Base-by-base conservation (phyloP, 2,329 filamentous ascomycete genomes). In the Biscogniauxia mediterranea region DNA sequence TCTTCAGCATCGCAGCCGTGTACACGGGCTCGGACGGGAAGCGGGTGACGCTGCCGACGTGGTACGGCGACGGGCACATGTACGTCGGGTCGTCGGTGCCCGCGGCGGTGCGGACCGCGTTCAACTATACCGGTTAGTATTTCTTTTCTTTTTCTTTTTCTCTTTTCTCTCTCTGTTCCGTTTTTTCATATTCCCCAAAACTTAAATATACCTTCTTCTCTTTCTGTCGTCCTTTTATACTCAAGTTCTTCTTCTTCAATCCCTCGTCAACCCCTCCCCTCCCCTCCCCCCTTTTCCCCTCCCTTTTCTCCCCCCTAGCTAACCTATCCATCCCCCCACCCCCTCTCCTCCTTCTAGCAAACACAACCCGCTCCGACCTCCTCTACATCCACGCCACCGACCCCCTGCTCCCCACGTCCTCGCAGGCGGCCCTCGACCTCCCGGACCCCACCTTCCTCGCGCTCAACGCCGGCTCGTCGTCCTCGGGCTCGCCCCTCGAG, bases 361-460 rank as follows among this genome's bases (percentile, higher is more conserved):
- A 55, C 32, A 52, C 55, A 38, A 46, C 52, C 28, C 58, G 59
- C 20, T 32, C 52, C 51, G 57, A 60, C 62, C 59, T 64, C 56
- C 57, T 68, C 28, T 63, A 63, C 59, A 61, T 67, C 53, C 51
- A 38, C 11, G 60, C 56, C 53, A 25, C 58, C 15, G 52, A 21
- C 11, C 57, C 56, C 46, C 32, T 59, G 13, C 5, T 26, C 28
- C 11, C 28, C 15, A 56, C 54, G 46, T 32, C 59, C 11, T 5
- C 32, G 20, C 13, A 25, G 19, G 53, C 32, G 17, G 53, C 32
- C 28, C 49, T 20, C 3, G 21, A 23, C 9, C 51, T 66, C 23
- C 58, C 64, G 3, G 42, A 62, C 49, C 60, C 65, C 15, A 66
- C 62, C 28, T 69, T 69, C 59, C 63, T 69, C 15, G 61, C 58